Base-by-base conservation (phyloP, 108 stramenopile species). In the Cyclotella choctawhatcheeana region DNA sequence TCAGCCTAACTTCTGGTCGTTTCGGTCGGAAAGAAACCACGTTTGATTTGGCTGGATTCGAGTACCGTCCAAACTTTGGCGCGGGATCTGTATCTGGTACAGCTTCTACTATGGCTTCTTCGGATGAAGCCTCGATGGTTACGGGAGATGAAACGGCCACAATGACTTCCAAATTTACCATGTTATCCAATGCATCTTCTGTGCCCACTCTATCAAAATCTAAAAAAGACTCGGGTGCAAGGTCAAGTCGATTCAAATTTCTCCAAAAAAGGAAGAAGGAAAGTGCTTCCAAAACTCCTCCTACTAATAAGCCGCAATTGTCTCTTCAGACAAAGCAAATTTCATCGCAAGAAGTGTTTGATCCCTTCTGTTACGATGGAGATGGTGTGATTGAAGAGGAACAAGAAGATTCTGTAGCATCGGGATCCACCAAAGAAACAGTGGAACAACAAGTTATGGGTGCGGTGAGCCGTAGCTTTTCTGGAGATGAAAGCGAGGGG, bases 41-140 rank as follows among this genome's bases (percentile, higher is more conserved):
- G 16, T 74, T 67, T 16, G 79, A 81, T 48, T 44, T 81, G 1
- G 44, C 72, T 14, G 79, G 79, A 32, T 81, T 81, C 52, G 79
- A 81, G 44, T 81, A 74, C 34, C 58, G 67, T 45, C 67, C 68
- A 25, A 44, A 33, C 24, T 33, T 8, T 13, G 29, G 35, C 5
- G 44, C 72, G 2, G 66, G 65, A 31, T 79, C 71, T 17, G 71
- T 71, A 1, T 34, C 55, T 44, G 65, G 65, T n/a, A 71, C 77
- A 1, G 59, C 79, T 21, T 68, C 79, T 31, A 71, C 79, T 2
- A 63, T 79, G 71, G 66, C 58, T 18, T 40, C 56, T 7, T 73
- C 71, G 7, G 79, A 79, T 34, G 79, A 79, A 34, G 71, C 31
- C 13, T 79, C 79, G 47, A 63, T 59, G 26, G 16, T 13, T 32